phyloP scores from a whole-genome alignment of 495 filamentous ascomycete genomes.

The Aspergillus egyptiacus region DNA sequence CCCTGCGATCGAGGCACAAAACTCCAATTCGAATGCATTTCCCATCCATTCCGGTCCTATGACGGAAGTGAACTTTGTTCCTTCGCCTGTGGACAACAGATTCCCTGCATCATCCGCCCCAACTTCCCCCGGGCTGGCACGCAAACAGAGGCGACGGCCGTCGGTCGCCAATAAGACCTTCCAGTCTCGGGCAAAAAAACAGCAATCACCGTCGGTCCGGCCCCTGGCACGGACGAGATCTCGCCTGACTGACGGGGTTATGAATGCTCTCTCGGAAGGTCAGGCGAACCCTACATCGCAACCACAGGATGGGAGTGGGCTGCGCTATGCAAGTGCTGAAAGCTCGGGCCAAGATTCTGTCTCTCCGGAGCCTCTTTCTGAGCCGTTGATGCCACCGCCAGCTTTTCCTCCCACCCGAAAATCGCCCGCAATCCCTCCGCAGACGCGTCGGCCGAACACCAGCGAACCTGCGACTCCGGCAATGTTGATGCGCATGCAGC shows the following conservation, averaged over 20 bases:
- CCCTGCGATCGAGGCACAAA: conserved; percentile 81
- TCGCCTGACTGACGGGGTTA: conserved; percentile 46
- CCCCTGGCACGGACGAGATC: conserved; percentile 60
- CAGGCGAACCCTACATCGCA: conserved; percentile 25
- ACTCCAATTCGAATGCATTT: conserved; percentile 41
- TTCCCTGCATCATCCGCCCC: conserved; percentile 32
- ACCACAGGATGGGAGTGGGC: conserved; percentile 31
- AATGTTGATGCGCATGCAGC: conserved; percentile 70
- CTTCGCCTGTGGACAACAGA: conserved; percentile 44
- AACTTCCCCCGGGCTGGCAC: conserved; percentile 22
- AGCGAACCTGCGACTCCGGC: conserved; percentile 69
- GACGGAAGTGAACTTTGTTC: conserved; percentile 38
- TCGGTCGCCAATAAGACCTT: conserved; percentile 36
- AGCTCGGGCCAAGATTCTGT: conserved; percentile 63
- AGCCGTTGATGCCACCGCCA: conserved; percentile 67
- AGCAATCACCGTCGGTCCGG: conserved; percentile 83
- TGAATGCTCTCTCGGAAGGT: conserved; percentile 31
- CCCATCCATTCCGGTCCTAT: conserved; percentile 31
- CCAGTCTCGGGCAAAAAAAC: conserved; percentile 48
- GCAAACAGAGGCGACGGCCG: conserved; percentile 36
- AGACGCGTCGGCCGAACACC: conserved; percentile 24
- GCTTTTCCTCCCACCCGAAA: conserved; percentile 48
- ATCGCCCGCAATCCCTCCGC: conserved; percentile 49
- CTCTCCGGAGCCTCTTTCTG: conserved; percentile 63
- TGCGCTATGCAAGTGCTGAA: conserved; percentile 46